phyloP scores from a whole-genome alignment of 2,329 filamentous ascomycete genomes.

The Fusarium subglutinans region DNA sequence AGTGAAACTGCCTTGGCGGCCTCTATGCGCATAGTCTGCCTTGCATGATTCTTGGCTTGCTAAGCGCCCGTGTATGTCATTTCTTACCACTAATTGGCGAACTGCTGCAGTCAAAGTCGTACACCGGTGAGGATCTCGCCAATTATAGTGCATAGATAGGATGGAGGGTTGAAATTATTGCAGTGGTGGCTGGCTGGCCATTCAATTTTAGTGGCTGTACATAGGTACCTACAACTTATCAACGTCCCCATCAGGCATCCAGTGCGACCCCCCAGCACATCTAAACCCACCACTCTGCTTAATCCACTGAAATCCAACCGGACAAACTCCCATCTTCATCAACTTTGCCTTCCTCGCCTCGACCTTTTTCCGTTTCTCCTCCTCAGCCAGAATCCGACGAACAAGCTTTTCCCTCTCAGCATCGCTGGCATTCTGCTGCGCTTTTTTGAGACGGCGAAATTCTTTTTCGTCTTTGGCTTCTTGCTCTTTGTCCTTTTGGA shows the following conservation, averaged over 20 bases:
- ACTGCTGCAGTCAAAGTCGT: no score
- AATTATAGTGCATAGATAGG: no score
- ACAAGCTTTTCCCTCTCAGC: constrained; percentile 50
- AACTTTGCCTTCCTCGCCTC: constrained; percentile 59
- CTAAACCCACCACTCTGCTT: constrained; percentile 66
- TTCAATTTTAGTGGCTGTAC: no score
- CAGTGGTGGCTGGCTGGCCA: no score
- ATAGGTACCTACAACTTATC: no score
- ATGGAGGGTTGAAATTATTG: no score
- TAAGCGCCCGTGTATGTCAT: no score
- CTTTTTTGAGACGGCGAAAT: constrained; percentile 47
- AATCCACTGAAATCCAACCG: constrained; percentile 68
- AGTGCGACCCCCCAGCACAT: constrained; percentile 71
- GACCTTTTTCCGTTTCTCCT: constrained; percentile 50
- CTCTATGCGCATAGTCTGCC: no score
- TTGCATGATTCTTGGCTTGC: no score
- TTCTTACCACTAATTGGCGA: no score
- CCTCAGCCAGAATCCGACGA: constrained; percentile 43
- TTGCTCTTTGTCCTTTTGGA: constrained; percentile 59
- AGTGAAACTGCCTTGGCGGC: no score
- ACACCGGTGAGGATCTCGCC: no score
- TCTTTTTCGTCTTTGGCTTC: constrained; percentile 51
- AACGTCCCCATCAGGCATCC: constrained; percentile 27
- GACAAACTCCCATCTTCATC: constrained; percentile 63
- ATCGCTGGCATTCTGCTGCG: constrained; percentile 40